Conservation (phyloP, 306 rosid species). For the Delonix regia region DNA sequence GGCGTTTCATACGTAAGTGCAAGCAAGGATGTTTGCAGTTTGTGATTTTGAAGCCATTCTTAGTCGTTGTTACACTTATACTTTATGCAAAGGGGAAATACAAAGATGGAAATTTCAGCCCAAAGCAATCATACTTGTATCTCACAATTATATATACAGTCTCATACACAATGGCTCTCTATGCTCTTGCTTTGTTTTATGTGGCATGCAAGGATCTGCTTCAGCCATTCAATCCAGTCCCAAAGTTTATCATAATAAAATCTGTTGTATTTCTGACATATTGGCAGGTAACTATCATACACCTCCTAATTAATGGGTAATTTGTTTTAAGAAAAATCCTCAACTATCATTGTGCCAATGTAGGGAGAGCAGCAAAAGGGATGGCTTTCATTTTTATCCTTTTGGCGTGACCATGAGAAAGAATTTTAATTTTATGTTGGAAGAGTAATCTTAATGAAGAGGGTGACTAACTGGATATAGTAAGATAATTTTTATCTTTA, state of each 20-base stretch:
- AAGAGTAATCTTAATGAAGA: background rate
- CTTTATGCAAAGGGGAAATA: slow-evolving; percentile 84
- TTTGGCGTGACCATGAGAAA: slow-evolving; percentile 6
- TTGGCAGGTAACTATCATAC: slow-evolving; percentile 72
- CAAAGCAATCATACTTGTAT: slow-evolving; percentile 81
- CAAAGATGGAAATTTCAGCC: slow-evolving; percentile 88
- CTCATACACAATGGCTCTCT: slow-evolving; percentile 91
- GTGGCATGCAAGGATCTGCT: slow-evolving; percentile 91
- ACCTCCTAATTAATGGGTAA: background rate
- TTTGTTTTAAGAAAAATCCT: background rate
- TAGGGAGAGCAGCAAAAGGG: background rate
- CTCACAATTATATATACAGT: slow-evolving; percentile 81
- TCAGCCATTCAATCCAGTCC: slow-evolving; percentile 90
- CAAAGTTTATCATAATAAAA: slow-evolving; percentile 85
- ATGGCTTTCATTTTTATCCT: background rate
- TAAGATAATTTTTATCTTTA: background rate
- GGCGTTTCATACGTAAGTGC: slow-evolving; percentile 93
- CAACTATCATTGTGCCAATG: background rate
- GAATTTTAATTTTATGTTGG: slow-evolving; percentile 4
- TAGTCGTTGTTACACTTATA: slow-evolving; percentile 75
- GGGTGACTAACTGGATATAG: slow-evolving; percentile 6
- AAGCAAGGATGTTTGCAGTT: slow-evolving; percentile 93
- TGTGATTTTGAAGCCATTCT: slow-evolving; percentile 85
- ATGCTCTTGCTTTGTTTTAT: slow-evolving; percentile 79
- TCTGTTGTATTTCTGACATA: slow-evolving; percentile 92